Evolutionary conservation across 139 green algal species (phyloP).

Genomic region (Tetradesmus lagerheimii): DNA sequence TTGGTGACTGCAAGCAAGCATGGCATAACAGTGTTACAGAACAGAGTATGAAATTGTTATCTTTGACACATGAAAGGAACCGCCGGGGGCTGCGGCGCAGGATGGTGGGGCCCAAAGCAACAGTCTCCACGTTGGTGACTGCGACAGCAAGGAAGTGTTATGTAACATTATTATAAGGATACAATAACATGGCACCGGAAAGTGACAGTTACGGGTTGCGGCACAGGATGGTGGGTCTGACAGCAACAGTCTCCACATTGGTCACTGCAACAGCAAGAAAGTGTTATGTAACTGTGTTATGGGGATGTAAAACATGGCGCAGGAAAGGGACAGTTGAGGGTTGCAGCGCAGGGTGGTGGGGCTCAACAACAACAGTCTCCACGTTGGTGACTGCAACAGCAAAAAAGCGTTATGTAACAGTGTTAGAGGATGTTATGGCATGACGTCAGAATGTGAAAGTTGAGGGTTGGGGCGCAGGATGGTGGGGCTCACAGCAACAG

Average conservation of each 20-base stretch:
- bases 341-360: conserved; percentile 95
- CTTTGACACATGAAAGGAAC: too few species aligned
- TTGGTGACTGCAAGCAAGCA: conserved; percentile 95
- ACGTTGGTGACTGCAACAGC: conserved; percentile 99
- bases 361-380: conserved; percentile 95
- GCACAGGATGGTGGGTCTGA: conserved; percentile 96
- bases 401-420: too few species aligned
- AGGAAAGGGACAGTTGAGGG: too few species aligned
- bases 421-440: too few species aligned
- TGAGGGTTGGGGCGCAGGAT: conserved; percentile 93
- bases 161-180: too few species aligned
- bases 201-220: conserved; percentile 71
- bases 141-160: too few species aligned
- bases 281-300: too few species aligned
- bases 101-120: conserved; percentile 98
- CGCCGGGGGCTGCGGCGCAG: conserved; percentile 93
- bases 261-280: conserved; percentile 91
- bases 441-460: too few species aligned
- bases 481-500: conserved; percentile 96
- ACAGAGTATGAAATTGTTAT: too few species aligned
- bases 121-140: conserved; percentile 98
- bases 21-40: too few species aligned
- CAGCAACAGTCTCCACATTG: conserved; percentile 98
- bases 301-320: too few species aligned
- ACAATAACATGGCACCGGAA: too few species aligned